Evolutionary conservation across 1,284 basidiomycete genomes (phyloP).

Genomic region (Phylloboletellus chloephorus): DNA sequence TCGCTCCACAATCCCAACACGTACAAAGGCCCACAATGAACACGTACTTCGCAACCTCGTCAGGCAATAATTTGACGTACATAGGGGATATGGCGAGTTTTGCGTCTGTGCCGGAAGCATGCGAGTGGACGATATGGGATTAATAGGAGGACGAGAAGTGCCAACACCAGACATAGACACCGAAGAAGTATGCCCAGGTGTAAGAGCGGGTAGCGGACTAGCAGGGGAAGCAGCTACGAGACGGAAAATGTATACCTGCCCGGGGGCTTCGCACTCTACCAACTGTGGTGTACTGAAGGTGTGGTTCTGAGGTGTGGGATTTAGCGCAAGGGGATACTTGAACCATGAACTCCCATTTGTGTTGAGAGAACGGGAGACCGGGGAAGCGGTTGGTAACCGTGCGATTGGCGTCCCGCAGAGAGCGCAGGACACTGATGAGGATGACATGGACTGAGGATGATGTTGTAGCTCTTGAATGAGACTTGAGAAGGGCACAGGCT

Average conservation of each 20-base stretch:
- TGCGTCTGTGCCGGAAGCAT: slow-evolving; percentile 19
- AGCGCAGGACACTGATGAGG: slow-evolving; percentile 53
- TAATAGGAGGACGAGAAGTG: slow-evolving; percentile 24
- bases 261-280: slow-evolving; percentile 31
- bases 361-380: slow-evolving; percentile 17
- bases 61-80: slow-evolving; percentile 74
- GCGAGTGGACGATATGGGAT: slow-evolving; percentile 21
- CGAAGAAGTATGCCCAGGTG: slow-evolving; percentile 20
- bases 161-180: slow-evolving; percentile 15
- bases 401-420: slow-evolving; percentile 68
- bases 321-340: slow-evolving; percentile 43
- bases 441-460: slow-evolving; percentile 25
- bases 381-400: slow-evolving; percentile 16
- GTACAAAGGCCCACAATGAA: slow-evolving; percentile 86
- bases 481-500: slow-evolving; percentile 63
- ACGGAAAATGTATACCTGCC: slow-evolving; percentile 59
- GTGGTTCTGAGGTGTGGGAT: slow-evolving; percentile 26
- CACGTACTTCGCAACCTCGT: slow-evolving; percentile 79
- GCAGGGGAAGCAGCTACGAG: slow-evolving; percentile 35
- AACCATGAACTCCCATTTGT: slow-evolving; percentile 47
- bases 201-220: slow-evolving; percentile 27
- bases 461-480: slow-evolving; percentile 48
- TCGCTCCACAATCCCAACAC: slow-evolving; percentile 74
- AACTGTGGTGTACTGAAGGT: slow-evolving; percentile 27
- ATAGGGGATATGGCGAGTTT: slow-evolving; percentile 59